Conservation (phyloP, 2,329 filamentous ascomycete species). For the Fusarium aywerte region DNA sequence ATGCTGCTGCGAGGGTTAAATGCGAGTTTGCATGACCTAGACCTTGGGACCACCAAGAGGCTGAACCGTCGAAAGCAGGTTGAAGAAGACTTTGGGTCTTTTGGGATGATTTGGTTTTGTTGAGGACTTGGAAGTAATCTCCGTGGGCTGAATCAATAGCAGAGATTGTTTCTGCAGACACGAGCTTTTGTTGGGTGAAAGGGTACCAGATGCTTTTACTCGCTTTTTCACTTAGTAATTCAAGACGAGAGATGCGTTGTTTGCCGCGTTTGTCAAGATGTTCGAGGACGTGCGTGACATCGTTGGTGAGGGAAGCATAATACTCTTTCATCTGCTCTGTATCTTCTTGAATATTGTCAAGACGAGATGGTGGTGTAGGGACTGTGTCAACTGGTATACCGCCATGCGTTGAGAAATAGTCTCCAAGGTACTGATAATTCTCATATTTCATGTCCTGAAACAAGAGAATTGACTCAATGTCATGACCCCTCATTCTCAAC, state of each 20-base stretch:
- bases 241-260: constrained; percentile 66
- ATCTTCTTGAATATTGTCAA: constrained; percentile 58
- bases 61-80: constrained; percentile 83
- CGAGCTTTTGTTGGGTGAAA: constrained; percentile 80
- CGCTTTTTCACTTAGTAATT: constrained; percentile 70
- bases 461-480: constrained; percentile 75
- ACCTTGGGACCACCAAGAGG: constrained; percentile 93
- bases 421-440: constrained; percentile 73
- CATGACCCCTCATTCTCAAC: constrained; percentile 79
- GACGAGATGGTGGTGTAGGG: constrained; percentile 66
- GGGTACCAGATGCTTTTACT: constrained; percentile 82
- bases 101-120: constrained; percentile 1
- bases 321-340: constrained; percentile 69
- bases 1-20: constrained; percentile 78
- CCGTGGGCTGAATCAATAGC: constrained; percentile 84
- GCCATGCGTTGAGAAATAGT: constrained; percentile 72
- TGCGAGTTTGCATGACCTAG: constrained; percentile 81
- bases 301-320: constrained; percentile 63
- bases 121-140: constrained; percentile 76
- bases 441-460: constrained; percentile 74
- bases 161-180: constrained; percentile 71
- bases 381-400: constrained; percentile 67
- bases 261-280: constrained; percentile 65
- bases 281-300: constrained; percentile 59
- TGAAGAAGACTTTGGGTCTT: constrained; percentile 29